phyloP scores from a whole-genome alignment of 1,284 basidiomycete genomes.

The Marasmius oreades region DNA sequence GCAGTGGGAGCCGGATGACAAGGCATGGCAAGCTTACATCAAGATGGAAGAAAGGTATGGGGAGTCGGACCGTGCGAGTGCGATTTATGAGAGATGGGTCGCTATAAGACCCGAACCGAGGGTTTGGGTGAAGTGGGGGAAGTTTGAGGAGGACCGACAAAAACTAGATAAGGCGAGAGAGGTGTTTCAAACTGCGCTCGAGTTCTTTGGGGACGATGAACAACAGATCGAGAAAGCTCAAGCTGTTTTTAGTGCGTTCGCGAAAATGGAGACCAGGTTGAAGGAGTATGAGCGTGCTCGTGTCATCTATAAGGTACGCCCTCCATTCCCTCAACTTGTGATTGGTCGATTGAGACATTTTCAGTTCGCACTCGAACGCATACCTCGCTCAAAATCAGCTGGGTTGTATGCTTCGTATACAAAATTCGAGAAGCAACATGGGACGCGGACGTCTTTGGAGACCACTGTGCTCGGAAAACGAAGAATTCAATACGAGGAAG shows the following conservation, averaged over 20 bases:
- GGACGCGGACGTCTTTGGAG: constrained; percentile 85
- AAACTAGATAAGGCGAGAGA: constrained; percentile 89
- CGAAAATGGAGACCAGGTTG: constrained; percentile 94
- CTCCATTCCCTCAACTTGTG: background rate
- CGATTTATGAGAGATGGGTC: constrained; percentile 94
- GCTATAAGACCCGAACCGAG: constrained; percentile 91
- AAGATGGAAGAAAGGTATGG: constrained; percentile 94
- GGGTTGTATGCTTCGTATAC: constrained; percentile 88
- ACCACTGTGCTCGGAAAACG: constrained; percentile 94
- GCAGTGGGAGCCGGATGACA: constrained; percentile 99
- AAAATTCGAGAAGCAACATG: constrained; percentile 98
- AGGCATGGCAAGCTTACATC: constrained; percentile 98
- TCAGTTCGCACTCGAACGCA: constrained; percentile 88
- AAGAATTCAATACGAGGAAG: constrained; percentile 96
- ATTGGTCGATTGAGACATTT: constrained; percentile 5
- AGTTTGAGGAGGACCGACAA: constrained; percentile 93
- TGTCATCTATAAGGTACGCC: constrained; percentile 88
- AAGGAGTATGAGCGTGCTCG: constrained; percentile 97
- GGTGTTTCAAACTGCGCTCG: constrained; percentile 94
- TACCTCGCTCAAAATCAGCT: constrained; percentile 88
- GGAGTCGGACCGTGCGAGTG: constrained; percentile 88
- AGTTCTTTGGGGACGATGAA: constrained; percentile 97
- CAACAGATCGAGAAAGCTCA: constrained; percentile 98
- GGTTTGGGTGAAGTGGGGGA: constrained; percentile 96
- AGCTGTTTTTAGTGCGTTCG: constrained; percentile 93